Base-by-base conservation (phyloP, 2,329 filamentous ascomycete species). In the Bipolaris oryzae region DNA sequence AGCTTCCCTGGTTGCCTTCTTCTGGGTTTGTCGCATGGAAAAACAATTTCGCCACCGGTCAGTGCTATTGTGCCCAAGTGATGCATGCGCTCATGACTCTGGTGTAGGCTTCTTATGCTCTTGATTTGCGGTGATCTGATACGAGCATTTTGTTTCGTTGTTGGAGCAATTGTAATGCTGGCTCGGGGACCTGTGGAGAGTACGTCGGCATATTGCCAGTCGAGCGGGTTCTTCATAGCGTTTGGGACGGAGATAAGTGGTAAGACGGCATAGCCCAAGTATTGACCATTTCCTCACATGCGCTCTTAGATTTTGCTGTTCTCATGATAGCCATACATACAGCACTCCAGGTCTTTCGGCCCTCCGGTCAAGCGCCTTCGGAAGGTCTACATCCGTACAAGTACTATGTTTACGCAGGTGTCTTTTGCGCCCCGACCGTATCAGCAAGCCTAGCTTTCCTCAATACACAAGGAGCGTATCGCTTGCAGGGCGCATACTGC, bases 21-120 rank as follows among this genome's bases (percentile, higher is more conserved):
- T 88, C 76, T 92, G 88, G 87, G 92, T 93, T 69, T 78, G 85
- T 55, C 82, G 85, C 60, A 92, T 92, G 88, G 83, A 85, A 63
- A 84, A 89, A 68, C 87, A 83, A 61, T 93, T 92, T 73, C 85
- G 90, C 43, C 89, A 92, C 72, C 86, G 88, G 87, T 88, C 77
- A 77, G 84, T 60, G 34, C 28, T 25, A 13, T 7, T 21, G 23
- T 16, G 16, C 25, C 33, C 35, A 48, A n/a, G 25, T 10, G 34
- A 35, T 38, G n/a, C 20, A 7, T 23, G 6, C 9, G 15, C 16
- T 38, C 13, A 52, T 49, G 11, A 10, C 23, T 7, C 10, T 15
- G 10, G 1, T 7, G 3, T 23, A 91, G 89, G 60, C 81, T 94
- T 52, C 88, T 94, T 55, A 86, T 93, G 81, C 76, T 92, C 37